Conservation (phyloP, 2,329 filamentous ascomycete species). For the Tricladium varicosporioides region DNA sequence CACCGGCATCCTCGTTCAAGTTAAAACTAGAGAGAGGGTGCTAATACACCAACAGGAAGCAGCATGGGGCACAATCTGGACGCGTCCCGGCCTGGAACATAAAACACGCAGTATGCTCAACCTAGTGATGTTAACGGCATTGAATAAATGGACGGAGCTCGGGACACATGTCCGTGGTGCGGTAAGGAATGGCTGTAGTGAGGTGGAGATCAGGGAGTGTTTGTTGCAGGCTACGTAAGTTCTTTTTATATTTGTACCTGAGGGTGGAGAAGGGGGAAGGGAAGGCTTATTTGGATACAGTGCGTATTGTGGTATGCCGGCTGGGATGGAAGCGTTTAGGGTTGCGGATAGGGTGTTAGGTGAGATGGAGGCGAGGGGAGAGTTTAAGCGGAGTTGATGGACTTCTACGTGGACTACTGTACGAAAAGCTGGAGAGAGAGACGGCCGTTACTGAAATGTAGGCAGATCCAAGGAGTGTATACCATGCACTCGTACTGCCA, state of each 20-base stretch:
- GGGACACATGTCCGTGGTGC: conserved; percentile 33
- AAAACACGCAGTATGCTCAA: conserved; percentile 30
- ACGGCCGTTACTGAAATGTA: no score
- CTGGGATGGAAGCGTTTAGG: conserved; percentile 31
- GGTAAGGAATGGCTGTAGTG: conserved; percentile 29
- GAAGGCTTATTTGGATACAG: conserved; percentile 17
- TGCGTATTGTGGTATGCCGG: conserved; percentile 32
- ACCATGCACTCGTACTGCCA: no score
- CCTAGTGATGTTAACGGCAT: conserved; percentile 31
- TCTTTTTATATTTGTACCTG: background rate
- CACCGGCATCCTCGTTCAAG: no score
- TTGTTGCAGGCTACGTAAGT: conserved; percentile 31
- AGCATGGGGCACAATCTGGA: conserved; percentile 34
- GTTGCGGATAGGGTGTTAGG: conserved; percentile 30
- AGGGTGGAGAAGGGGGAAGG: background rate
- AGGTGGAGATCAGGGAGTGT: conserved; percentile 32
- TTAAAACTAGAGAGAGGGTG: no score
- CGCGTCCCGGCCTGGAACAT: conserved; percentile 27
- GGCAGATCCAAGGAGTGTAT: no score
- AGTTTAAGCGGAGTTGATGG: conserved; percentile 20
- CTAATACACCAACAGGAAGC: conserved; percentile 20
- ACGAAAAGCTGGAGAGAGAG: no score
- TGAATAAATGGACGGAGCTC: conserved; percentile 31
- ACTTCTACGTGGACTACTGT: no score
- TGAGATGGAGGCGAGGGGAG: conserved; percentile 32